These are phyloP conservation scores for Microthlaspi erraticum DNA, from an alignment of 345 rosid genomes.

Conservation along the genomic window DNA sequence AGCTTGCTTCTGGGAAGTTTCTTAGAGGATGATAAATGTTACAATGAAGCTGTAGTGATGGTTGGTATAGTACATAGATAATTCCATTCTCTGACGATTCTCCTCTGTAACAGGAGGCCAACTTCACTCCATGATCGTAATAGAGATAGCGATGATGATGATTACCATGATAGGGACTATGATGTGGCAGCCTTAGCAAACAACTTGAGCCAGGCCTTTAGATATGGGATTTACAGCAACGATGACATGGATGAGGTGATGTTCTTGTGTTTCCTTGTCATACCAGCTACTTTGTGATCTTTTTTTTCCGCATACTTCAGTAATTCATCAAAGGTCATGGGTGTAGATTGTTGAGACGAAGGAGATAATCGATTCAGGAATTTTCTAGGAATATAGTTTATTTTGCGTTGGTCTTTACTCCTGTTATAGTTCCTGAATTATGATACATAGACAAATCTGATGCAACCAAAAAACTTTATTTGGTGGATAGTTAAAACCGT, in stretches of 20 bases:
- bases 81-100: conserved; percentile 26
- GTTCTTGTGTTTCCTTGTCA: conserved; percentile 32
- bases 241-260: conserved; percentile 84
- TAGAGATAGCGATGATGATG: conserved; percentile 94
- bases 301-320: conserved; percentile 5
- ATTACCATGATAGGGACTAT: conserved; percentile 93
- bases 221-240: conserved; percentile 81
- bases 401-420: conserved; percentile 1
- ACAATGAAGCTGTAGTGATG: conserved; percentile 19
- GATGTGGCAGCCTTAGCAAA: conserved; percentile 94
- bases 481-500: conserved; percentile 7
- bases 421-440: conserved; percentile 14
- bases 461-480: conserved; percentile 17
- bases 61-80: conserved; percentile 13
- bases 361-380: conserved; percentile 13
- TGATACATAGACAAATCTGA: conserved; percentile 22
- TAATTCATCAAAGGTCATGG: not conserved
- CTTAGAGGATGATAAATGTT: conserved; percentile 20
- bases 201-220: conserved; percentile 90
- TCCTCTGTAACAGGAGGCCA: conserved; percentile 72
- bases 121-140: conserved; percentile 77
- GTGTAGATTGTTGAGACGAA: conserved; percentile 2
- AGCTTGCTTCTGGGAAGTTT: conserved; percentile 23
- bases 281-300: conserved; percentile 19
- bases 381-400: conserved; percentile 6